Evolutionary conservation across 2,329 filamentous ascomycete species (phyloP).

Genomic region (Botrytis pseudocinerea): DNA sequence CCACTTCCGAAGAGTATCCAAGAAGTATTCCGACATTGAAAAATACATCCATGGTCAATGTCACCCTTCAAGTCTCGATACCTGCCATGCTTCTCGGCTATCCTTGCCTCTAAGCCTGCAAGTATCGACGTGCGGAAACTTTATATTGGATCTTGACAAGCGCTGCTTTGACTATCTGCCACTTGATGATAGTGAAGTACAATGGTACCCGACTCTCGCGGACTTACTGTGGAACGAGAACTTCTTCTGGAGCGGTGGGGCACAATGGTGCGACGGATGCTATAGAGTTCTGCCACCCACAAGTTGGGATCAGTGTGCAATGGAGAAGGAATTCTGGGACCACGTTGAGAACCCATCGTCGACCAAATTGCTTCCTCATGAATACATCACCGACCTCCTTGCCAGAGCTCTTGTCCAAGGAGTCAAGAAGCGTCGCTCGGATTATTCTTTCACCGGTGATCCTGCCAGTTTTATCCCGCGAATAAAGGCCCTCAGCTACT

Average conservation of each 20-base stretch:
- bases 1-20: background rate
- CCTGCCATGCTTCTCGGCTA: background rate
- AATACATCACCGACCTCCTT: background rate
- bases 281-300: background rate
- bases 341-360: background rate
- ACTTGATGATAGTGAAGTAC: background rate
- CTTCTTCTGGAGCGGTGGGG: background rate
- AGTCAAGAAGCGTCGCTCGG: background rate
- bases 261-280: background rate
- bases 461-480: background rate
- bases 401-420: background rate
- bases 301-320: background rate
- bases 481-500: background rate
- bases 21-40: background rate
- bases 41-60: background rate
- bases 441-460: background rate
- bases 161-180: background rate
- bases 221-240: background rate
- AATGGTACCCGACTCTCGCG: background rate
- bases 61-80: too few relatives aligned
- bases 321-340: constrained; percentile 4
- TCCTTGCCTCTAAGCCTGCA: background rate
- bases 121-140: background rate
- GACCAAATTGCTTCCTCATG: background rate
- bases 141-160: background rate